These are phyloP conservation scores for Capsicum rhomboideum DNA, from an alignment of 257 asterid genomes.

Conservation along the genomic window DNA sequence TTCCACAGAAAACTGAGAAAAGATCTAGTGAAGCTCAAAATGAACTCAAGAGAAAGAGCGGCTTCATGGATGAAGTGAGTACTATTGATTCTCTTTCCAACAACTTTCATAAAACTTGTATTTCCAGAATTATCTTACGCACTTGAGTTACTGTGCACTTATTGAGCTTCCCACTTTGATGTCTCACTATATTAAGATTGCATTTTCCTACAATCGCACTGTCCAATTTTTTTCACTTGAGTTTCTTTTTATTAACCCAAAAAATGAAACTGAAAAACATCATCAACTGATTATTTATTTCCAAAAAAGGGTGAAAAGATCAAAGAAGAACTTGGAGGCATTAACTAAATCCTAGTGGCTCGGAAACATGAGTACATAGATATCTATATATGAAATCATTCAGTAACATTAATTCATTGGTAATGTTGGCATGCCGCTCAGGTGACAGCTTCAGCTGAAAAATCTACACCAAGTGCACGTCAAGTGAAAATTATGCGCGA, in stretches of 20 bases:
- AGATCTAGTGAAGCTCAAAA: background rate
- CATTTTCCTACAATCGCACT: background rate
- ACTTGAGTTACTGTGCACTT: background rate
- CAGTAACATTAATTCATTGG: background rate
- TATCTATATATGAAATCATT: background rate
- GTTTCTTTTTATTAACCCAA: background rate
- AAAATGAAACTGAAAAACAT: background rate
- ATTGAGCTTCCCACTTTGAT: background rate
- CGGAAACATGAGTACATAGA: background rate
- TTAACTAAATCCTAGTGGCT: background rate
- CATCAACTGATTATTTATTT: background rate
- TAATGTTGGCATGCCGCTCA: background rate
- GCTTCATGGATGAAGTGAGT: background rate
- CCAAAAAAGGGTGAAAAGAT: background rate
- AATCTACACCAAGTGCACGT: slow-evolving; percentile 8
- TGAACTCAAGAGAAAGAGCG: background rate
- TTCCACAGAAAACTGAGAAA: background rate
- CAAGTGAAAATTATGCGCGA: slow-evolving; percentile 21
- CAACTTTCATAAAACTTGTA: background rate
- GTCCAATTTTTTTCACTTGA: background rate
- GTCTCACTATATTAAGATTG: background rate
- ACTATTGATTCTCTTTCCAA: background rate
- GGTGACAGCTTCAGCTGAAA: slow-evolving; percentile 4
- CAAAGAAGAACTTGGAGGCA: background rate
- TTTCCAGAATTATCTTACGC: background rate